Evolutionary conservation across 1,284 basidiomycete genomes (phyloP), one percentile per base, ranked within the genome.

Genomic region (Cutaneotrichosporon daszewskae): DNA sequence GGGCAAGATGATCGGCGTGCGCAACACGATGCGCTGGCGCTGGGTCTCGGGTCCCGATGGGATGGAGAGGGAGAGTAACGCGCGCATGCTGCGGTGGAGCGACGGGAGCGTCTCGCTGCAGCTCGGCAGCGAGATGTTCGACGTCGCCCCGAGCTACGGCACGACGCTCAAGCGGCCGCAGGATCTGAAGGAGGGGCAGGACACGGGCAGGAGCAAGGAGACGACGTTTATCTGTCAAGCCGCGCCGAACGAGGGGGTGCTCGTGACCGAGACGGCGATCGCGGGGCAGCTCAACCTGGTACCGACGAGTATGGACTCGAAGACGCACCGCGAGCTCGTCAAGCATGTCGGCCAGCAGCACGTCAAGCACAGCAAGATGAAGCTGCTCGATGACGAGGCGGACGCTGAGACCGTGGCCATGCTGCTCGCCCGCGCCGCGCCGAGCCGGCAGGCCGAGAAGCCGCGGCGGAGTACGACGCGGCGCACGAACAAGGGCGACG

Each of bases 51-150:
- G 61, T 3, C 36, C 49, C 4, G 62, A 66, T 25, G 67, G 62
- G 32, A 58, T 60, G 8, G 62, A 37, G 19, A 54, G 53, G 26
- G 51, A 61, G 55, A 62, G 57, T 27, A 71, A 72, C 33, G 58
- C 68, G 19, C 54, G 67, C 26, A 59, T 72, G 52, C 56, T 72
- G 14, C 57, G 66, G 10, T 72, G 69, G 69, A 66, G 63, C n/a
- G 69, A 72, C 41, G 69, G 69, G 1, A 61, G 62, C 6, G 59
- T 68, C 19, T 64, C 60, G 2, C 51, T 72, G 10, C 68, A 71
- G 53, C 50, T 72, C 23, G 69, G 69, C 1, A 49, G 47, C 12
- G 68, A 72, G 40, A 48, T 72, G 29, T 72, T 58, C 56, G 69
- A 72, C 50, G 48, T 72, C 9, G 57, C 63, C 12, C 50, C 62